Conservation (phyloP, 768 basidiomycete genomes). For the Paxillus rubicundulus region DNA sequence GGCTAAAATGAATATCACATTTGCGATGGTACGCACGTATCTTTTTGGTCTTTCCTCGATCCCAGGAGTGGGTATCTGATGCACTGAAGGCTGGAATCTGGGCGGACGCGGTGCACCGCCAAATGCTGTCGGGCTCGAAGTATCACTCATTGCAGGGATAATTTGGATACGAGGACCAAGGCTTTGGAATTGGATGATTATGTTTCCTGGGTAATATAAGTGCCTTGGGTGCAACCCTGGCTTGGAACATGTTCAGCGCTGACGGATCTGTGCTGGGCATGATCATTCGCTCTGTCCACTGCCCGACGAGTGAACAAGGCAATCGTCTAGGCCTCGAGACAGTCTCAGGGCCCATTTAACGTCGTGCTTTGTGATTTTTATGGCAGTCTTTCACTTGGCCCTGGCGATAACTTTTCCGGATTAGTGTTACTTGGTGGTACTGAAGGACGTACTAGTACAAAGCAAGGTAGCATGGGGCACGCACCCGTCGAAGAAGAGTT, state of each 20-base stretch:
- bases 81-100: conserved; percentile 43
- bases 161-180: neutral
- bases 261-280: too few species aligned
- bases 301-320: neutral
- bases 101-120: conserved; percentile 22
- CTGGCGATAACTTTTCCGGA: neutral
- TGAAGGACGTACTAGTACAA: neutral
- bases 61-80: conserved; percentile 49
- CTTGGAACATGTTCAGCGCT: too few species aligned
- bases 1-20: neutral
- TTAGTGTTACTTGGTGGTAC: neutral
- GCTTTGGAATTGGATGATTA: neutral
- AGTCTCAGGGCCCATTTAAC: neutral
- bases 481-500: too few species aligned
- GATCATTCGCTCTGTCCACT: too few species aligned
- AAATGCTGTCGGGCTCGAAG: neutral
- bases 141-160: neutral
- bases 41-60: conserved; percentile 35
- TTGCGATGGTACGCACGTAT: conserved; percentile 37
- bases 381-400: too few species aligned
- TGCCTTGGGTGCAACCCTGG: too few species aligned
- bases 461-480: too few species aligned
- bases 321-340: neutral
- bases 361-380: too few species aligned
- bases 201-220: too few species aligned